phyloP scores from a whole-genome alignment of 2,329 filamentous ascomycete species.

The Colletotrichum sansevieriae region DNA sequence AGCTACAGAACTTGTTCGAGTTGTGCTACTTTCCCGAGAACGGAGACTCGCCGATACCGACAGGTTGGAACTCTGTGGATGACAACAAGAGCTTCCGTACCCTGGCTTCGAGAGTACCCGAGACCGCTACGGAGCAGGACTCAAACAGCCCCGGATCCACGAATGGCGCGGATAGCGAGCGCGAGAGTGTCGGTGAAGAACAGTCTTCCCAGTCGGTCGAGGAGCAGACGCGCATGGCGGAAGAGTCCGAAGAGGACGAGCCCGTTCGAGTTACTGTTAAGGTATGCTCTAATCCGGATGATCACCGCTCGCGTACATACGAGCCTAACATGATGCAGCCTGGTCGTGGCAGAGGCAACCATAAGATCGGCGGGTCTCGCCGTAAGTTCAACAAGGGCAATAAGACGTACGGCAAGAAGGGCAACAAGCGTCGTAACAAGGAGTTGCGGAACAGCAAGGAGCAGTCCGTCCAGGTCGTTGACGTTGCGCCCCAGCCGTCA shows the following conservation, averaged over 20 bases:
- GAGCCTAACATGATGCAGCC: constrained; percentile 32
- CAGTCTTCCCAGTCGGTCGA: constrained; percentile 47
- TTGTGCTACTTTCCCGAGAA: constrained; percentile 73
- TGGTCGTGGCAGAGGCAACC: constrained; percentile 37
- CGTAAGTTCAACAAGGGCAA: constrained; percentile 62
- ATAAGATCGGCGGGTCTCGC: constrained; percentile 48
- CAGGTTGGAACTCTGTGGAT: constrained; percentile 75
- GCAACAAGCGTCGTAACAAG: constrained; percentile 62
- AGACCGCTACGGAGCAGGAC: constrained; percentile 56
- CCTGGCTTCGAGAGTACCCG: constrained; percentile 60
- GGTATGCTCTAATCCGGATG: constrained; percentile 47
- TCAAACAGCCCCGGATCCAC: constrained; percentile 61
- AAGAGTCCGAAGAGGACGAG: constrained; percentile 72
- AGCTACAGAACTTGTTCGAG: constrained; percentile 80
- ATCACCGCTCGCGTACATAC: not conserved
- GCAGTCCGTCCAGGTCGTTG: constrained; percentile 47
- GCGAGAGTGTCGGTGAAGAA: constrained; percentile 67
- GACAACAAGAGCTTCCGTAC: constrained; percentile 70
- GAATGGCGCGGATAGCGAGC: constrained; percentile 62
- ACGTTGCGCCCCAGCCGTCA: constrained; percentile 41
- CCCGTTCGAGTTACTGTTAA: constrained; percentile 48
- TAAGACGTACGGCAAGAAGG: constrained; percentile 64
- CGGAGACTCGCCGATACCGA: constrained; percentile 72
- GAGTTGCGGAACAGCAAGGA: constrained; percentile 55
- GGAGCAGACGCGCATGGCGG: constrained; percentile 66